Percentiles rank a stretch among this genome's conserved stretches.
These are phyloP conservation scores for Pichia deserticola DNA, from an alignment of 805 yeast genomes.

Conservation along the genomic window DNA sequence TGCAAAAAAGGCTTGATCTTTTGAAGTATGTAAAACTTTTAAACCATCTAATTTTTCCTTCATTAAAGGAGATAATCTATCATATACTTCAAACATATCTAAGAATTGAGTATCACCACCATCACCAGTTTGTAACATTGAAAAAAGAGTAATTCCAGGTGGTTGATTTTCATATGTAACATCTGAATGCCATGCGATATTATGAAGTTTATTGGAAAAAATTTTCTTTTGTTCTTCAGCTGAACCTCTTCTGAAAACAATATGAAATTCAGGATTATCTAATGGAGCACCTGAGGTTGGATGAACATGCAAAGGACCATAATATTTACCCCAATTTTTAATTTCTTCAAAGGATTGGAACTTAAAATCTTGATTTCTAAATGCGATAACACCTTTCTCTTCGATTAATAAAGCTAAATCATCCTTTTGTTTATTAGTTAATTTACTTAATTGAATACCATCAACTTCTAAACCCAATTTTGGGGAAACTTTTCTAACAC, in stretches of 20 bases:
- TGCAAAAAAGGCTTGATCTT: slow-evolving; percentile 60
- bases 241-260: slow-evolving; percentile 46
- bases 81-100: slow-evolving; percentile 62
- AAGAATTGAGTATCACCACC: slow-evolving; percentile 79
- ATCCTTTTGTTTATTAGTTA: slow-evolving; percentile 49
- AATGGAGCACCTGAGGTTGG: slow-evolving; percentile 69
- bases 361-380: slow-evolving; percentile 61
- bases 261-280: slow-evolving; percentile 51
- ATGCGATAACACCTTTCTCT: slow-evolving; percentile 62
- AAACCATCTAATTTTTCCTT: slow-evolving; percentile 51
- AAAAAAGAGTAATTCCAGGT: slow-evolving; percentile 62
- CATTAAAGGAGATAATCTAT: slow-evolving; percentile 61
- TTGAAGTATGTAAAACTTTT: slow-evolving; percentile 63
- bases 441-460: slow-evolving; percentile 51
- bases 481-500: slow-evolving; percentile 47
- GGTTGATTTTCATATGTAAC: slow-evolving; percentile 70
- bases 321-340: slow-evolving; percentile 50
- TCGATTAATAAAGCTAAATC: slow-evolving; percentile 65
- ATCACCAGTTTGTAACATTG: slow-evolving; percentile 43
- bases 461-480: slow-evolving; percentile 60
- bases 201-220: slow-evolving; percentile 31
- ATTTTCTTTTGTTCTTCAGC: slow-evolving; percentile 31
- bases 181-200: slow-evolving; percentile 62
- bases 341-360: slow-evolving; percentile 43
- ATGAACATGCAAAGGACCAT: slow-evolving; percentile 67